A percentile compares a stretch with the other conserved stretches of the same genome.
phyloP scores from a whole-genome alignment of 1,284 basidiomycete species.

The Ceratobasidium theobromae region DNA sequence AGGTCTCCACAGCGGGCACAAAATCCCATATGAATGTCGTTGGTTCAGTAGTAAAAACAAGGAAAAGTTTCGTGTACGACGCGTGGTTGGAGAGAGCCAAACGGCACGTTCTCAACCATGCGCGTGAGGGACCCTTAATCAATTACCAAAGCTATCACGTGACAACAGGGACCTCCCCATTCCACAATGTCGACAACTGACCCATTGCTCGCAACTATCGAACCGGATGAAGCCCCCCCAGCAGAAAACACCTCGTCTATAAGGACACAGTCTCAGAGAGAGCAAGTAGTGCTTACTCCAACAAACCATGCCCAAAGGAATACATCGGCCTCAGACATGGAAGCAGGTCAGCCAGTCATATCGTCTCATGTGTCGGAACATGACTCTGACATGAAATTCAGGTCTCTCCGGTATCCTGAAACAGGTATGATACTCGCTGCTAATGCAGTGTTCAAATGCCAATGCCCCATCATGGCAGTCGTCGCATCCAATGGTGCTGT shows the following conservation, averaged over 20 bases:
- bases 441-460: background rate
- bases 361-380: constrained; percentile 13
- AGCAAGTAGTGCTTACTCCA: constrained; percentile 59
- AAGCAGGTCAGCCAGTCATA: constrained; percentile 57
- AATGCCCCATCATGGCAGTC: constrained; percentile 51
- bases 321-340: constrained; percentile 62
- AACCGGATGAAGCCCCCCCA: constrained; percentile 60
- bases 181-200: constrained; percentile 56
- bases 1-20: constrained; percentile 37
- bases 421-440: constrained; percentile 52
- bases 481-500: constrained; percentile 79
- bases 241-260: constrained; percentile 48
- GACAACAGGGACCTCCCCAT: background rate
- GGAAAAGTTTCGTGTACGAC: constrained; percentile 9
- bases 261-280: constrained; percentile 40
- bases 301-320: constrained; percentile 50
- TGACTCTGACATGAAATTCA: constrained; percentile 39
- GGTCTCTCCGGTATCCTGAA: constrained; percentile 73
- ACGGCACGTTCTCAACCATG: constrained; percentile 19
- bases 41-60: background rate
- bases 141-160: background rate
- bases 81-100: constrained; percentile 23
- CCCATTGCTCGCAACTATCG: constrained; percentile 65
- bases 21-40: constrained; percentile 33
- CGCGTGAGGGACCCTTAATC: constrained; percentile 23